These are phyloP conservation scores for Trichosporon sp. DNA, from an alignment of 1,284 basidiomycete species.

Conservation along the genomic window DNA sequence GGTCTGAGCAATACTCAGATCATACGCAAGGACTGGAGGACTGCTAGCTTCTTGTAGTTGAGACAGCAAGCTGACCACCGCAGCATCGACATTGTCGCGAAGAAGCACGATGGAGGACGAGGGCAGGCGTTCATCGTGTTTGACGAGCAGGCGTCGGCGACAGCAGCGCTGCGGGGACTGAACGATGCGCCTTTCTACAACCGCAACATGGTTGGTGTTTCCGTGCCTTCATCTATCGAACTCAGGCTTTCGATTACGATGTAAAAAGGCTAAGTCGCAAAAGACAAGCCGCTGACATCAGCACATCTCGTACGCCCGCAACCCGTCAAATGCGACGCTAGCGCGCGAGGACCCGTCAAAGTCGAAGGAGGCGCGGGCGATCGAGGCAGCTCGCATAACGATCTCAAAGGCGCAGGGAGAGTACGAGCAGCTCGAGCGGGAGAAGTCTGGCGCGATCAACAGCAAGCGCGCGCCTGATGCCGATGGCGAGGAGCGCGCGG, in stretches of 20 bases:
- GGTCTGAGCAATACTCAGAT: too few species aligned
- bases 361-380: slow-evolving; percentile 55
- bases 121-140: slow-evolving; percentile 98
- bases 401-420: slow-evolving; percentile 49
- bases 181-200: slow-evolving; percentile 83
- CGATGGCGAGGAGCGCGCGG: slow-evolving; percentile 52
- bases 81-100: slow-evolving; percentile 84
- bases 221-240: background rate
- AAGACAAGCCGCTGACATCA: slow-evolving; percentile 5
- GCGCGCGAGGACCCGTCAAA: slow-evolving; percentile 53
- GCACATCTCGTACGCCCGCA: slow-evolving; percentile 73
- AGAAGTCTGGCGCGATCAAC: slow-evolving; percentile 58
- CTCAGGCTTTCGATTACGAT: too few species aligned
- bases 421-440: slow-evolving; percentile 56
- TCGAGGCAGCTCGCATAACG: slow-evolving; percentile 44
- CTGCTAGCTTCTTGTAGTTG: background rate
- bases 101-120: slow-evolving; percentile 72
- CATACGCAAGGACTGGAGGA: too few species aligned
- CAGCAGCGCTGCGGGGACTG: slow-evolving; percentile 81
- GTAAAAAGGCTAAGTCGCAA: too few species aligned
- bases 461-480: slow-evolving; percentile 57
- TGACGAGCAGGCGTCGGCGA: slow-evolving; percentile 77
- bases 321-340: slow-evolving; percentile 73
- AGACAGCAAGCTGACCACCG: slow-evolving; percentile 2
- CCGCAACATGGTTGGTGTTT: slow-evolving; percentile 30